Conservation (phyloP, 495 filamentous ascomycete species). For the Xylaria nigripes region DNA sequence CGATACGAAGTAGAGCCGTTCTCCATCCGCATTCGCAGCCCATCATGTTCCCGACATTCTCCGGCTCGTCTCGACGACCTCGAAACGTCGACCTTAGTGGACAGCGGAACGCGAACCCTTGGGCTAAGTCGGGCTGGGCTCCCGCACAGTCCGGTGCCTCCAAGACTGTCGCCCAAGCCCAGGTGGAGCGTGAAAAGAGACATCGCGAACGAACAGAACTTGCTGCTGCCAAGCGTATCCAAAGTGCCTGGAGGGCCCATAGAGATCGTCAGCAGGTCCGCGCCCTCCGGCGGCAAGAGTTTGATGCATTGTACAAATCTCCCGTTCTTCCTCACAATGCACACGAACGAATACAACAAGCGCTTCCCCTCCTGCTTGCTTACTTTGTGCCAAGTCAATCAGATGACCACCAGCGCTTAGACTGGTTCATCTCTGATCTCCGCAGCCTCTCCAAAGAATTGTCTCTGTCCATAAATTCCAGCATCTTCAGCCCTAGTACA, state of each 20-base stretch:
- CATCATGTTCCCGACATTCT: conserved; percentile 84
- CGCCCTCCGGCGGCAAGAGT: conserved; percentile 51
- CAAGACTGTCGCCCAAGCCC: conserved; percentile 72
- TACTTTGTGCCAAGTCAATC: conserved; percentile 20
- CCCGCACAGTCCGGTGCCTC: conserved; percentile 51
- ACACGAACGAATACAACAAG: conserved; percentile 22
- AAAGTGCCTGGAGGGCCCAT: conserved; percentile 79
- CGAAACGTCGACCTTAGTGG: conserved; percentile 93
- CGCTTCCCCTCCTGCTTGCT: conserved; percentile 30
- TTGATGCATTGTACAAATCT: conserved; percentile 49
- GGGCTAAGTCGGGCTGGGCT: conserved; percentile 48
- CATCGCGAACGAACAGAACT: conserved; percentile 75
- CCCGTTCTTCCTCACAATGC: not conserved
- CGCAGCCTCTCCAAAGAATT: conserved; percentile 3
- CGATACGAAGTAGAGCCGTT: not conserved
- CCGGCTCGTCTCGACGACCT: conserved; percentile 72
- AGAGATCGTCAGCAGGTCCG: conserved; percentile 52
- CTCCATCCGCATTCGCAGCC: not conserved
- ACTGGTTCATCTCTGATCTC: conserved; percentile 32
- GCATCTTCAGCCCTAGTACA: conserved; percentile 19
- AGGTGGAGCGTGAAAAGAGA: conserved; percentile 70
- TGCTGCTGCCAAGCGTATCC: conserved; percentile 65
- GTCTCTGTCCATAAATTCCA: conserved; percentile 19
- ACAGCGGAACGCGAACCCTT: conserved; percentile 62
- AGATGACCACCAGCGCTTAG: conserved; percentile 31